Evolutionary conservation across 352 stramenopile genomes (phyloP).

Genomic region (Plasmopara halstedii): DNA sequence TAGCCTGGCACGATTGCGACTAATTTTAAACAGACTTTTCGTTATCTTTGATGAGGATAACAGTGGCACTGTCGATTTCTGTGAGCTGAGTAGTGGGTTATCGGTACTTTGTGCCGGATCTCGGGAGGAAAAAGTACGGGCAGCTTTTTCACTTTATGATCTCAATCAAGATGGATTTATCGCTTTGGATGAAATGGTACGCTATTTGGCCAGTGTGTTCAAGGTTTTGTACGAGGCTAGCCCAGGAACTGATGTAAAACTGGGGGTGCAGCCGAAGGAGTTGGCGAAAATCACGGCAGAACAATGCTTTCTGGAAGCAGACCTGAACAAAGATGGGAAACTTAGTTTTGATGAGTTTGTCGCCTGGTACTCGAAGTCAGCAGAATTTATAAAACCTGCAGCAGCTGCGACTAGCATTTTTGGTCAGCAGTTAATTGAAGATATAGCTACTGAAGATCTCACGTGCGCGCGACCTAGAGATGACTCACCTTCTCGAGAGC

Average conservation of each 20-base stretch:
- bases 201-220: constrained; percentile 81
- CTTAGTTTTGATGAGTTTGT: constrained; percentile 86
- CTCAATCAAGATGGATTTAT: constrained; percentile 83
- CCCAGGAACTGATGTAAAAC: constrained; percentile 39
- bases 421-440: constrained; percentile 7
- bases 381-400: constrained; percentile 33
- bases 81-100: constrained; percentile 73
- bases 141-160: constrained; percentile 84
- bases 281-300: constrained; percentile 72
- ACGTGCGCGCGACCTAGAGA: constrained; percentile 8
- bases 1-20: constrained; percentile 46
- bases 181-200: constrained; percentile 83
- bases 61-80: constrained; percentile 78
- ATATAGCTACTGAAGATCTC: constrained; percentile 10
- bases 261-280: constrained; percentile 61
- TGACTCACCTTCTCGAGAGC: constrained; percentile 6
- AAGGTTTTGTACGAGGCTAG: constrained; percentile 83
- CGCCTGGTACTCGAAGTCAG: constrained; percentile 67
- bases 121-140: constrained; percentile 76
- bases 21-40: constrained; percentile 77
- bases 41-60: constrained; percentile 73
- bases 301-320: constrained; percentile 79
- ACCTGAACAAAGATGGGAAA: constrained; percentile 72
- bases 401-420: constrained; percentile 26
- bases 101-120: constrained; percentile 76